Conservation (phyloP, 768 basidiomycete genomes). For the Termitomyces sp. region DNA sequence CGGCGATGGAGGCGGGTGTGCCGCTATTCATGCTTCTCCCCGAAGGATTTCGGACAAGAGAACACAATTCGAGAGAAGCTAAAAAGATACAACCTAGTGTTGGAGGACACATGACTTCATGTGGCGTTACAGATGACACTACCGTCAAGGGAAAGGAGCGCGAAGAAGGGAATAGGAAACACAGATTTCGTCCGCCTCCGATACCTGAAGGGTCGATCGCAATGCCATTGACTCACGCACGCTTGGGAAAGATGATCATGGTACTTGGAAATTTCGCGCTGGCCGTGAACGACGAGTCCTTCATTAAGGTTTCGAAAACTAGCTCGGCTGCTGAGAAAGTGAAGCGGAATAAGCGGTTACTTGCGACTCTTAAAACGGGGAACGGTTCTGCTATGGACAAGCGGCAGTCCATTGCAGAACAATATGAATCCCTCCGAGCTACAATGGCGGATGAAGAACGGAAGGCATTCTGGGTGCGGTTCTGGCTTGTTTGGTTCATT, state of each 20-base stretch:
- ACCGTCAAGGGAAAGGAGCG: neutral
- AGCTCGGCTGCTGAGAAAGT: neutral
- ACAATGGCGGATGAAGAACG: conserved; percentile 38
- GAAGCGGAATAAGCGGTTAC: neutral
- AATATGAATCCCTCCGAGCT: conserved; percentile 25
- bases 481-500: conserved; percentile 47
- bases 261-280: conserved; percentile 50
- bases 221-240: conserved; percentile 47
- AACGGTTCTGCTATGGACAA: neutral
- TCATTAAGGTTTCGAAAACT: conserved; percentile 8
- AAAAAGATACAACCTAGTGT: neutral
- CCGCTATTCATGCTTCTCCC: conserved; percentile 49
- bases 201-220: conserved; percentile 5
- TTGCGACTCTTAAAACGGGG: neutral
- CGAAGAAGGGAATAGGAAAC: neutral
- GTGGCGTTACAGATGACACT: neutral
- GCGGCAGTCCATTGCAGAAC: conserved; percentile 14
- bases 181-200: neutral
- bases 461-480: conserved; percentile 52
- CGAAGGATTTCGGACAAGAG: conserved; percentile 11
- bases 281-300: conserved; percentile 23
- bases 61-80: neutral
- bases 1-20: conserved; percentile 65
- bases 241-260: conserved; percentile 51
- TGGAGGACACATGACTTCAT: neutral